phyloP scores from a whole-genome alignment of 805 yeast genomes.

The Wickerhamiella musiphila region DNA sequence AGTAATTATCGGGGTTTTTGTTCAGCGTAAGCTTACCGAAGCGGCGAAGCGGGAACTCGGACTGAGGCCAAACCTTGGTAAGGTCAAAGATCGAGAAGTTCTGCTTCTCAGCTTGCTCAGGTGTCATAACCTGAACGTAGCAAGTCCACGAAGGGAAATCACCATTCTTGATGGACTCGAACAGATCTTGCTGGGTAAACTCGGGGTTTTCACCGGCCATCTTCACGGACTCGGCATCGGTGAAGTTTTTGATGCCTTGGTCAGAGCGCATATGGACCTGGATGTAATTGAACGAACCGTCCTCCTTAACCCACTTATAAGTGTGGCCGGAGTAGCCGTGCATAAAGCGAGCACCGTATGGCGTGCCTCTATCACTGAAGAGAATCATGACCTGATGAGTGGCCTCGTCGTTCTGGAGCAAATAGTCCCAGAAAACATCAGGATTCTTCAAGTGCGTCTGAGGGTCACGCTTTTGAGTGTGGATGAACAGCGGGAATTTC shows the following conservation, averaged over 20 bases:
- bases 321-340: slow-evolving; percentile 52
- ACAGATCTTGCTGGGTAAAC: slow-evolving; percentile 28
- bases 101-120: slow-evolving; percentile 36
- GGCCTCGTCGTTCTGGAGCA: slow-evolving; percentile 36
- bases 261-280: slow-evolving; percentile 38
- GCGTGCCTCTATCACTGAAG: slow-evolving; percentile 47
- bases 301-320: slow-evolving; percentile 35
- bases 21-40: slow-evolving; percentile 39
- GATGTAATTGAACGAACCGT: slow-evolving; percentile 35
- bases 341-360: slow-evolving; percentile 36
- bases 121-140: slow-evolving; percentile 43
- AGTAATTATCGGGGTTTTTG: slow-evolving; percentile 39
- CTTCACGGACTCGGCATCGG: slow-evolving; percentile 30
- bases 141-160: slow-evolving; percentile 34
- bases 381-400: slow-evolving; percentile 39
- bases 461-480: slow-evolving; percentile 56
- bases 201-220: slow-evolving; percentile 36
- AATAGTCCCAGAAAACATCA: slow-evolving; percentile 40
- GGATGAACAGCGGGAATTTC: slow-evolving; percentile 48
- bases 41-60: slow-evolving; percentile 35
- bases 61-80: slow-evolving; percentile 43
- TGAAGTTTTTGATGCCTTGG: slow-evolving; percentile 31
- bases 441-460: slow-evolving; percentile 42
- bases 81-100: slow-evolving; percentile 34
- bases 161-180: slow-evolving; percentile 29